Evolutionary conservation across 177 flowering plant genomes (phyloP).

Genomic region (Vitis hybrid): DNA sequence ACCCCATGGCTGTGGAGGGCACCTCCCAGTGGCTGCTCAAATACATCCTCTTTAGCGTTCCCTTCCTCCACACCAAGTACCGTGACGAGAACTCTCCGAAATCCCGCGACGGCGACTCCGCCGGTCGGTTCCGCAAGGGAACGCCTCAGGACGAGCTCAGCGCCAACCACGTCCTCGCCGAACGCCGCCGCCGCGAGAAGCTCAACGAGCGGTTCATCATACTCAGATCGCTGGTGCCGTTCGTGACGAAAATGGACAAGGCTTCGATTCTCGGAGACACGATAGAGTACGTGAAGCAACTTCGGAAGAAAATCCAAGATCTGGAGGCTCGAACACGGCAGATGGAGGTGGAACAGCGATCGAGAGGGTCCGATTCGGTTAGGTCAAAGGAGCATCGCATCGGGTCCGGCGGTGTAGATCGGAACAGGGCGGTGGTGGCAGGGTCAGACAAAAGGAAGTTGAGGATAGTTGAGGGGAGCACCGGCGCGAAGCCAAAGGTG

Average conservation of each 20-base stretch:
- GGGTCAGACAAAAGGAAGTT: constrained; percentile 60
- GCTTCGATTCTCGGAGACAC: constrained; percentile 95
- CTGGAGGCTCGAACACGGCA: constrained; percentile 51
- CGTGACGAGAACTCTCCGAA: constrained; percentile 45
- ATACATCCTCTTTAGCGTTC: constrained; percentile 69
- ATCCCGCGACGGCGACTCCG: constrained; percentile 27
- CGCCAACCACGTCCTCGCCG: constrained; percentile 86
- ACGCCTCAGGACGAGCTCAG: constrained; percentile 70
- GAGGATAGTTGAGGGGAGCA: constrained; percentile 47
- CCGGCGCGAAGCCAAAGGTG: constrained; percentile 39
- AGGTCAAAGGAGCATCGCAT: constrained; percentile 25
- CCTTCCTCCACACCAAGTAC: constrained; percentile 58
- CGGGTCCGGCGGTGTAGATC: constrained; percentile 17
- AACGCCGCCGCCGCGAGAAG: constrained; percentile 86
- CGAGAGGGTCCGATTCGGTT: constrained; percentile 15
- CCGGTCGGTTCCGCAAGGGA: constrained; percentile 30
- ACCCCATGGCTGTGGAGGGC: constrained; percentile 25
- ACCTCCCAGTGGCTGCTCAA: constrained; percentile 76
- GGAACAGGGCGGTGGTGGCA: constrained; percentile 14
- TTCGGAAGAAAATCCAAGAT: constrained; percentile 66
- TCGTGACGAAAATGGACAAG: constrained; percentile 96
- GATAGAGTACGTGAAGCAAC: constrained; percentile 89
- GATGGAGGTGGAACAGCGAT: constrained; percentile 36
- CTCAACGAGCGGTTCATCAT: constrained; percentile 83
- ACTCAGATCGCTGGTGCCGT: constrained; percentile 79